These are phyloP conservation scores for Vinca minor DNA, from an alignment of 257 asterid genomes.

Conservation along the genomic window DNA sequence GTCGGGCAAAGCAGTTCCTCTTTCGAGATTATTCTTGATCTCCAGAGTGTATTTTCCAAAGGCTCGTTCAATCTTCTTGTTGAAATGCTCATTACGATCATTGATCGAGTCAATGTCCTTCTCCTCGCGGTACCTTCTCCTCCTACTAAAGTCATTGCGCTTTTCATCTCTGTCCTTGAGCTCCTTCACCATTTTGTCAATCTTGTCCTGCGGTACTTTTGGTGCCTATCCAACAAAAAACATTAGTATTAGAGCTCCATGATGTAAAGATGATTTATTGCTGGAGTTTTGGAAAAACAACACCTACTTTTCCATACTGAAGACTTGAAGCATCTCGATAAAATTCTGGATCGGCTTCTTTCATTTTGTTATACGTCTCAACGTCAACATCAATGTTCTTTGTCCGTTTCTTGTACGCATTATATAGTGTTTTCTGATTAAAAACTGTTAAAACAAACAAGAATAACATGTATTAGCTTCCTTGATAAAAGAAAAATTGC, in stretches of 20 bases:
- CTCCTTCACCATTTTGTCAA: constrained; percentile 87
- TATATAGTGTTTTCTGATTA: constrained; percentile 71
- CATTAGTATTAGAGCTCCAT: not conserved
- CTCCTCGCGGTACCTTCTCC: constrained; percentile 91
- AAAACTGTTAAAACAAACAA: constrained; percentile 42
- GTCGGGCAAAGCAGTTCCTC: constrained; percentile 63
- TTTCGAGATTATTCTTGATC: constrained; percentile 93
- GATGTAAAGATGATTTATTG: not conserved
- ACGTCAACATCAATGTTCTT: constrained; percentile 52
- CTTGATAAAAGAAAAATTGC: not conserved
- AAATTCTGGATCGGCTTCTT: constrained; percentile 91
- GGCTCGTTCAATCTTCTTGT: constrained; percentile 93
- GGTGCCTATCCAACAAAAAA: constrained; percentile 48
- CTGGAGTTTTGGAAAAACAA: not conserved
- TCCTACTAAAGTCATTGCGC: constrained; percentile 73
- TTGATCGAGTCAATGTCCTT: constrained; percentile 93
- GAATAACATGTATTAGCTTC: not conserved
- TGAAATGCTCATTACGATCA: constrained; percentile 85
- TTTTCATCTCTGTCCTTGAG: constrained; percentile 82
- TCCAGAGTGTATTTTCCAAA: constrained; percentile 89
- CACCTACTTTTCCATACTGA: constrained; percentile 87
- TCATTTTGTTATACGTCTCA: constrained; percentile 67
- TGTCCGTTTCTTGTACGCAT: constrained; percentile 86
- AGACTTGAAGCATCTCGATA: constrained; percentile 94
- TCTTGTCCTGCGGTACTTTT: constrained; percentile 54